Evolutionary conservation across 306 rosid genomes (phyloP).

Genomic region (Cucumis hystrix): DNA sequence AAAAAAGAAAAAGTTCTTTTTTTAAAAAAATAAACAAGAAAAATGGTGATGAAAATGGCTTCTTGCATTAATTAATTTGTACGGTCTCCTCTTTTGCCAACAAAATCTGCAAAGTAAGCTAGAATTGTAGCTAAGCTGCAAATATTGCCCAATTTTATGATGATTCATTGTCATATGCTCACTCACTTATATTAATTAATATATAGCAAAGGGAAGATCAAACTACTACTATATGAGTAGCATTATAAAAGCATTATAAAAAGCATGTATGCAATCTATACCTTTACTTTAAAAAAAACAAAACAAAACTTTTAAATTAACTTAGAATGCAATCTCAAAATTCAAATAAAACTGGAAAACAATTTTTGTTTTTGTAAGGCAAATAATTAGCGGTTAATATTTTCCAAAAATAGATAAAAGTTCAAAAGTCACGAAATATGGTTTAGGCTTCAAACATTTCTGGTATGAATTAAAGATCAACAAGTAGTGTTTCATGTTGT

Average conservation of each 20-base stretch:
- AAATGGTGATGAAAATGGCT: background rate
- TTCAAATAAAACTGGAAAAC: too few species aligned
- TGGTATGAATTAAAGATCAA: background rate
- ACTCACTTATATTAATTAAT: background rate
- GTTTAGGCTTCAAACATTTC: background rate
- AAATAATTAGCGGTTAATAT: background rate
- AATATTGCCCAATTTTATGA: background rate
- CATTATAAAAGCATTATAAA: background rate
- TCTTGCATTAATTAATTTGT: background rate
- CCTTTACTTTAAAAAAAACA: too few species aligned
- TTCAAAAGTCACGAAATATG: background rate
- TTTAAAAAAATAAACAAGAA: background rate
- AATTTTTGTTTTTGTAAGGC: background rate
- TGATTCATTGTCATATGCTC: background rate
- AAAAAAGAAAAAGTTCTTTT: background rate
- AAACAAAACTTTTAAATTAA: too few species aligned
- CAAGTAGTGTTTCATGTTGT: background rate
- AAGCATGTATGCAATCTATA: background rate
- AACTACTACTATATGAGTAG: background rate
- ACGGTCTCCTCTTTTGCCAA: slow-evolving; percentile 1
- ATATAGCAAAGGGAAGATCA: background rate
- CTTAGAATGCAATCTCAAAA: too few species aligned
- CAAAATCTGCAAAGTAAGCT: background rate
- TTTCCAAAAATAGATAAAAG: background rate
- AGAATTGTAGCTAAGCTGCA: background rate